Evolutionary conservation across 345 rosid species (phyloP), one percentile per base, ranked within the genome.

Genomic region (Conringia planisiliqua): DNA sequence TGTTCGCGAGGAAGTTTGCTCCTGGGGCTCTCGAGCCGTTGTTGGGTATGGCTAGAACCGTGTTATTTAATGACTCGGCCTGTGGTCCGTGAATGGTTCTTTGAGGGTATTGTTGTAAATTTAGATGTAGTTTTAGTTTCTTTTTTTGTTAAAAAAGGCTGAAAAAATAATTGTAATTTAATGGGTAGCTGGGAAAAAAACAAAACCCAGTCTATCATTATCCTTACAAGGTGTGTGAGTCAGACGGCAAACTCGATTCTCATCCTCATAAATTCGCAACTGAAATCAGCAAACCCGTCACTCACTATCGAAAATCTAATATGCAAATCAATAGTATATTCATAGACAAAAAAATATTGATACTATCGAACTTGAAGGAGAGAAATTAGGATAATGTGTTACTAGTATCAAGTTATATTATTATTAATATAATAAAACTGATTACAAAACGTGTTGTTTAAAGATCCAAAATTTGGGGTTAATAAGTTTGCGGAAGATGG

Each of bases 1-100:
- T 88, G 76, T 89, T 90, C 7, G 90, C 97, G 0, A 82, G 97
- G 33, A 93, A 89, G 75, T 87, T 93, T 77, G 82, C 85, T 2
- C 77, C 81, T 0, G 80, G 60, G 2, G 70, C 89, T 7, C 33
- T 87, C 7, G 52, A 63, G 3, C 73, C 74, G 50, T 68, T 89
- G 78, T 24, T 93, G 81, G 69, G 70, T 4, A 82, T 85, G 16
- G 97, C 87, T 5, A 62, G 32, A 36, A 89, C 76, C 5, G 77
- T 79, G 5, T 80, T 93, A 58, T 83, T 89, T 22, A 83, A 82
- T 40, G 98, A 89, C 75, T 86, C 82, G 52, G 33, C 26, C 7
- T 9, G 11, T 44, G 38, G 18, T 62, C 20, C 9, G 24, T 74
- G 67, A 47, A 57, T 54, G 12, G 6, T 29, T 22, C 16, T 22